Conservation (phyloP, 352 stramenopile genomes). For the Phytopythium sindhum region DNA sequence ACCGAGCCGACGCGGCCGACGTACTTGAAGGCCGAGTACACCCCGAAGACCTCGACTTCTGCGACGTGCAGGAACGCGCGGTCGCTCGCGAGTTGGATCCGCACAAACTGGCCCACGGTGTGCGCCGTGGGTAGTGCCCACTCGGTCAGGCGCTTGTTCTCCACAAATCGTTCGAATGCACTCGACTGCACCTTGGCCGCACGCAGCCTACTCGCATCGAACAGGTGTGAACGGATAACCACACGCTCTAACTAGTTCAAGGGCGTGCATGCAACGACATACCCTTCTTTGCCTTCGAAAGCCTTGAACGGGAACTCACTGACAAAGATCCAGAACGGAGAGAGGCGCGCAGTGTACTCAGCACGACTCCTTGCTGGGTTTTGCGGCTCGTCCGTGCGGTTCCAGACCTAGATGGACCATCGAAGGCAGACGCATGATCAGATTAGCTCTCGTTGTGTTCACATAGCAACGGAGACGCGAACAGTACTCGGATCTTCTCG, state of each 20-base stretch:
- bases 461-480: background rate
- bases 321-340: constrained; percentile 93
- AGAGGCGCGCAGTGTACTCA: constrained; percentile 82
- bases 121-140: constrained; percentile 87
- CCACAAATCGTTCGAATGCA: constrained; percentile 76
- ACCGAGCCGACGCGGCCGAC: constrained; percentile 79
- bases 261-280: background rate
- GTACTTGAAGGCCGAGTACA: constrained; percentile 79
- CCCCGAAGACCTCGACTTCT: constrained; percentile 90
- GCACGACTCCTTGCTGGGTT: constrained; percentile 69
- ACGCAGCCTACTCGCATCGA: constrained; percentile 39
- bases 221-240: background rate
- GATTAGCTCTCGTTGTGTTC: background rate
- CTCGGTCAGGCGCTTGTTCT: constrained; percentile 77
- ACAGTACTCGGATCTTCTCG: constrained; percentile 61
- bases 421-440: background rate
- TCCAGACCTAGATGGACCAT: constrained; percentile 60
- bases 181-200: constrained; percentile 77
- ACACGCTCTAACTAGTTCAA: background rate
- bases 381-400: constrained; percentile 84
- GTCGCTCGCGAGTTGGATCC: constrained; percentile 83
- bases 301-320: constrained; percentile 87
- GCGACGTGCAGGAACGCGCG: constrained; percentile 91
- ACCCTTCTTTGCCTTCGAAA: constrained; percentile 73
- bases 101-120: constrained; percentile 73